Conservation (phyloP, 2,329 filamentous ascomycete genomes). For the Tolypocladium pustulatum region DNA sequence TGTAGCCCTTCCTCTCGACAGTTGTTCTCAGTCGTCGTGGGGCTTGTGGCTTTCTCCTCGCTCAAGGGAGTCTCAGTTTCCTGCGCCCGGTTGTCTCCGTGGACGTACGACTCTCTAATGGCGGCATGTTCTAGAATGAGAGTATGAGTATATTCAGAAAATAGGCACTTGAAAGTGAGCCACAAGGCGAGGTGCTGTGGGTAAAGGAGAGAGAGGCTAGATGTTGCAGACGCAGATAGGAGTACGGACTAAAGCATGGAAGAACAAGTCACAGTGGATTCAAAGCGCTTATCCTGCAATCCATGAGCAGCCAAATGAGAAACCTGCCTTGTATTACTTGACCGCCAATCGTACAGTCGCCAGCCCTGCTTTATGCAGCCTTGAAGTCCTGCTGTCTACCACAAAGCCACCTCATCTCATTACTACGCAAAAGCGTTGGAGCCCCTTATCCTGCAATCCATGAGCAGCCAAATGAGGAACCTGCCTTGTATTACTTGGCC, state of each 20-base stretch:
- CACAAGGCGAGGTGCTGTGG: too few species aligned
- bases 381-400: too few species aligned
- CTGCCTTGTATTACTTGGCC: neutral
- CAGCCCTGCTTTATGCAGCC: neutral
- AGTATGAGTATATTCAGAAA: too few species aligned
- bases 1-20: neutral
- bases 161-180: too few species aligned
- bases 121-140: too few species aligned
- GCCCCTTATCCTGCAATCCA: neutral
- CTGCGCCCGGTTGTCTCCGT: neutral
- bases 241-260: too few species aligned
- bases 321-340: neutral
- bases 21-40: neutral
- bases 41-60: neutral
- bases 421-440: too few species aligned
- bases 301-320: neutral
- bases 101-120: too few species aligned
- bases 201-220: too few species aligned
- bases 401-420: too few species aligned
- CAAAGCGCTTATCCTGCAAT: neutral
- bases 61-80: neutral
- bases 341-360: too few species aligned
- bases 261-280: neutral
- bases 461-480: neutral
- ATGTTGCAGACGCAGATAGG: too few species aligned